A percentile compares a stretch with the other conserved stretches of the same genome.
Conservation (phyloP, 148 eudicot species). For the Camellia granthamiana region DNA sequence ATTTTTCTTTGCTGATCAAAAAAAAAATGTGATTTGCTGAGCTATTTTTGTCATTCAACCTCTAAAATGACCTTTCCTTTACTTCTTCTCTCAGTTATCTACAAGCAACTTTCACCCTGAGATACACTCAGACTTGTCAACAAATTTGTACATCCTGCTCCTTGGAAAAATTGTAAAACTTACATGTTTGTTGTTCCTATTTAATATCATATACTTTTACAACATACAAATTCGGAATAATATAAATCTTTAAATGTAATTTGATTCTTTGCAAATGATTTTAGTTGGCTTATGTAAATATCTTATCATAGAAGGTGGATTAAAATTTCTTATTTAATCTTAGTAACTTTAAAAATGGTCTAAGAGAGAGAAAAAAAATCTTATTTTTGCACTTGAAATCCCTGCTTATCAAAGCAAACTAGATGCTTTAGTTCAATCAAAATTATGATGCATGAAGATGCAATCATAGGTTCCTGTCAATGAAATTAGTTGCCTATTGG, state of each 20-base stretch:
- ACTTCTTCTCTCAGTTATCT: neutral
- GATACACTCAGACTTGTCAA: neutral
- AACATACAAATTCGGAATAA: neutral
- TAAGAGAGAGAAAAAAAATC: slow-evolving; percentile 9
- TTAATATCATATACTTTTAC: neutral
- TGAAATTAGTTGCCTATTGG: slow-evolving; percentile 13
- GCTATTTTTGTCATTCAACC: neutral
- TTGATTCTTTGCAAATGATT: neutral
- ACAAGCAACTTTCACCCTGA: slow-evolving; percentile 1
- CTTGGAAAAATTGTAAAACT: neutral
- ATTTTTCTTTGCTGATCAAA: no score
- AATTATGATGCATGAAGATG: slow-evolving; percentile 22
- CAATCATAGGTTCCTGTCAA: slow-evolving; percentile 15
- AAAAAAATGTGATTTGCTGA: no score
- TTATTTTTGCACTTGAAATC: slow-evolving; percentile 18
- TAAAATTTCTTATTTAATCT: slow-evolving; percentile 10
- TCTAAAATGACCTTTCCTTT: neutral
- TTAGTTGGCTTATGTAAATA: neutral
- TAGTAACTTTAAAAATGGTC: slow-evolving; percentile 2
- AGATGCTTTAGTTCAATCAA: slow-evolving; percentile 21
- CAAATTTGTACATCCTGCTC: neutral
- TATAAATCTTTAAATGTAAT: neutral
- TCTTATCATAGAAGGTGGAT: neutral
- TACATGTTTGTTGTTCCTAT: neutral
- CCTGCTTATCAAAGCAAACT: slow-evolving; percentile 24